phyloP scores from a whole-genome alignment of 371 early-diverging fungal species.

The Mucor lusitanicus region DNA sequence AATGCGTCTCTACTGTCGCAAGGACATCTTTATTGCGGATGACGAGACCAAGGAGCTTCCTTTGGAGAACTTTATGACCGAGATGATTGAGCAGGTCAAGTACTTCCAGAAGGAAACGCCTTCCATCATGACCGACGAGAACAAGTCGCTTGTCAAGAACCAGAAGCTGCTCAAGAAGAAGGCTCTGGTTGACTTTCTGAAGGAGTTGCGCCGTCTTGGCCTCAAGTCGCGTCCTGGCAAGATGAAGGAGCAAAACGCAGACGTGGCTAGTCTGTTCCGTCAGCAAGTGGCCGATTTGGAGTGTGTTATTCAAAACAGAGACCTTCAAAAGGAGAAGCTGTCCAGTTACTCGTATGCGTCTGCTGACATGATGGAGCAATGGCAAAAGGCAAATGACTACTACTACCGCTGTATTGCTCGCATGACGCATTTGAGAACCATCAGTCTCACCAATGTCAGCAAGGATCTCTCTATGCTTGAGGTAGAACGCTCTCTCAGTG shows the following conservation, averaged over 20 bases:
- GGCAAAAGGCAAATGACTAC: conserved; percentile 70
- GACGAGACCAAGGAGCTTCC: conserved; percentile 26
- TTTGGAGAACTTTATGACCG: conserved; percentile 50
- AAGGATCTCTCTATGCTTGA: conserved; percentile 75
- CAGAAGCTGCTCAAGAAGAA: conserved; percentile 85
- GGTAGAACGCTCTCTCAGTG: conserved; percentile 71
- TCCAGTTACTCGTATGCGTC: conserved; percentile 27
- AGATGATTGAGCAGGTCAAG: conserved; percentile 55
- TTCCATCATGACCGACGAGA: conserved; percentile 64
- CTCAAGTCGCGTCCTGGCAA: conserved; percentile 66
- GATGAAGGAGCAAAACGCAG: conserved; percentile 42
- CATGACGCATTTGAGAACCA: conserved; percentile 64
- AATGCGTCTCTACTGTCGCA: conserved; percentile 35
- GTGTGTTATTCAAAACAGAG: conserved; percentile 23
- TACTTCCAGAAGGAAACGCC: conserved; percentile 70
- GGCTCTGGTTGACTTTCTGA: conserved; percentile 85
- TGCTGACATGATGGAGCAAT: conserved; percentile 43
- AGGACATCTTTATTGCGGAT: conserved; percentile 33
- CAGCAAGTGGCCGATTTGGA: conserved; percentile 38
- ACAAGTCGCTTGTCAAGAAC: conserved; percentile 68
- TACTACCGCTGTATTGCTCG: conserved; percentile 74
- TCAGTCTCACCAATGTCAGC: conserved; percentile 57
- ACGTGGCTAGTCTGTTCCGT: conserved; percentile 38
- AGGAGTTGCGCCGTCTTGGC: conserved; percentile 80
- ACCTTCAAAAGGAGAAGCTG: conserved; percentile 28